Evolutionary conservation across 1,139 yeast genomes (phyloP).

Genomic region (Lodderomyces parapsilosis): DNA sequence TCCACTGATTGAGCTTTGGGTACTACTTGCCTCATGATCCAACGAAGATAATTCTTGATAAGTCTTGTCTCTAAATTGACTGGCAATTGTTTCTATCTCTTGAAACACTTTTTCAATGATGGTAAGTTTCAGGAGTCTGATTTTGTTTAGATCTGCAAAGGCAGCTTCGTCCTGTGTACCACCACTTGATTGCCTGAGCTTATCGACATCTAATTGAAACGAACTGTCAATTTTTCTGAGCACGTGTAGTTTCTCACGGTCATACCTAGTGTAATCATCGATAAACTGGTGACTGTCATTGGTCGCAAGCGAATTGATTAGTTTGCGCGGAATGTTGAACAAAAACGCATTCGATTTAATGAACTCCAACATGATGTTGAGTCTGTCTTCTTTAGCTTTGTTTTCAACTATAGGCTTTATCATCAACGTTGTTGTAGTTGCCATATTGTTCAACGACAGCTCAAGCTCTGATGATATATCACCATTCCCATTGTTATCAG

Average conservation of each 20-base stretch:
- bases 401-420: conserved; percentile 76
- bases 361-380: conserved; percentile 59
- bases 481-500: conserved; percentile 9
- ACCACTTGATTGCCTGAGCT: neutral
- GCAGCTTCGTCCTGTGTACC: neutral
- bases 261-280: conserved; percentile 63
- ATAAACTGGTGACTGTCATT: conserved; percentile 72
- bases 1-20: conserved; percentile 15
- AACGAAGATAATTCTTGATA: conserved; percentile 56
- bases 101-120: conserved; percentile 51
- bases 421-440: conserved; percentile 60
- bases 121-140: conserved; percentile 37
- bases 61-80: conserved; percentile 59
- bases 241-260: conserved; percentile 19
- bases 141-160: conserved; percentile 19
- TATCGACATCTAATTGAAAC: neutral
- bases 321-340: conserved; percentile 68
- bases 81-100: conserved; percentile 65
- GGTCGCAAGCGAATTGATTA: conserved; percentile 52
- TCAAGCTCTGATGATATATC: conserved; percentile 34
- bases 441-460: conserved; percentile 46
- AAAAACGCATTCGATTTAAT: conserved; percentile 61
- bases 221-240: neutral
- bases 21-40: conserved; percentile 32
- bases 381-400: conserved; percentile 57